Evolutionary conservation across 805 yeast species (phyloP).

Genomic region (Peterozyma toletana): DNA sequence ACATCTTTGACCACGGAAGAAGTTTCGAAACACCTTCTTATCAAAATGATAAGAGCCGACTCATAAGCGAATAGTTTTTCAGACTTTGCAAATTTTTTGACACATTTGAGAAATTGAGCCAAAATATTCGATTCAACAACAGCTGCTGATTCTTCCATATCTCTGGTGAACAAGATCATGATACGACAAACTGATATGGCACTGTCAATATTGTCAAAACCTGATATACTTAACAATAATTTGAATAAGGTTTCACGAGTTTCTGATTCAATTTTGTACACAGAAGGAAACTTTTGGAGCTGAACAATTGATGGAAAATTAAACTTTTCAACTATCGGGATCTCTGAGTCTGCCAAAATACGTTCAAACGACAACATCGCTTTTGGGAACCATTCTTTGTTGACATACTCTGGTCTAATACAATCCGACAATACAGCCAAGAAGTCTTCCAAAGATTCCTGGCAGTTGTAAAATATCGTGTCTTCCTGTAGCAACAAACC

Average conservation of each 20-base stretch:
- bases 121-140: slow-evolving; percentile 43
- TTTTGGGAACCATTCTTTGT: slow-evolving; percentile 51
- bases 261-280: slow-evolving; percentile 14
- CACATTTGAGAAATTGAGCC: slow-evolving; percentile 15
- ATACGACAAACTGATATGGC: slow-evolving; percentile 51
- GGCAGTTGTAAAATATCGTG: slow-evolving; percentile 26
- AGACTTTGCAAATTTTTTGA: slow-evolving; percentile 26
- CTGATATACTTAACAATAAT: slow-evolving; percentile 30
- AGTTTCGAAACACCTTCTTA: slow-evolving; percentile 69
- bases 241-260: slow-evolving; percentile 31
- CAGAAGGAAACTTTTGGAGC: slow-evolving; percentile 12
- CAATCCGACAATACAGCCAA: slow-evolving; percentile 26
- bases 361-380: slow-evolving; percentile 50
- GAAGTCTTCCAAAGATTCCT: slow-evolving; percentile 26
- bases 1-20: slow-evolving; percentile 36
- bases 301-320: slow-evolving; percentile 7
- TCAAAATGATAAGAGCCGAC: slow-evolving; percentile 41
- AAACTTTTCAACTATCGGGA: slow-evolving; percentile 36
- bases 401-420: slow-evolving; percentile 28
- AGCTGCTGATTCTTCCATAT: slow-evolving; percentile 27
- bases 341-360: slow-evolving; percentile 40
- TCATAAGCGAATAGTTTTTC: slow-evolving; percentile 30
- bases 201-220: slow-evolving; percentile 32
- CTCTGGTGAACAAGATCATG: slow-evolving; percentile 44
- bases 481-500: slow-evolving; percentile 33